Percentiles rank a stretch among this genome's conserved stretches.
Conservation (phyloP, 1,284 basidiomycete genomes). For the Stygiomarasmius scandens region DNA sequence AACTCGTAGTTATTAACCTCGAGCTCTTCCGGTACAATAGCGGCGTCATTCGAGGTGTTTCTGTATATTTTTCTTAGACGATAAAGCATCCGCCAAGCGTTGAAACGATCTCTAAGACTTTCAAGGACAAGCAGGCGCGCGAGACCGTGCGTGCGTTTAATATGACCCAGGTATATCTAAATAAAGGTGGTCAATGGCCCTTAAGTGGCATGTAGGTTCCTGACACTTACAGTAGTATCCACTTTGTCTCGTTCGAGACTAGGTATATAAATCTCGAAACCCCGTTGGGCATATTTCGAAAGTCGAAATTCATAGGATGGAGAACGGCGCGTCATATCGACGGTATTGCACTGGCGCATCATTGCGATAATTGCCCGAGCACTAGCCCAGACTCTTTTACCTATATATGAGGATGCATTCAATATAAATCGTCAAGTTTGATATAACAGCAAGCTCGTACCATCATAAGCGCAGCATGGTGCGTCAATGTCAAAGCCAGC, state of each 20-base stretch:
- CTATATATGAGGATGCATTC: conserved; percentile 20
- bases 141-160: conserved; percentile 54
- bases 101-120: conserved; percentile 45
- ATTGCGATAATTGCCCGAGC: conserved; percentile 56
- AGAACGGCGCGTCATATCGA: conserved; percentile 59
- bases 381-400: conserved; percentile 54
- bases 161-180: conserved; percentile 60
- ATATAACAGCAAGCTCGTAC: conserved; percentile 20
- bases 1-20: conserved; percentile 66
- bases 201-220: too few relatives aligned
- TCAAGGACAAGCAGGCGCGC: conserved; percentile 64
- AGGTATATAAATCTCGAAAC: conserved; percentile 59
- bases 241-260: conserved; percentile 50
- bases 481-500: conserved; percentile 66
- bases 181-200: too few relatives aligned
- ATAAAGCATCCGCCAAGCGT: conserved; percentile 45
- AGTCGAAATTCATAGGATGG: conserved; percentile 66
- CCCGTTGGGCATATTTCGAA: conserved; percentile 54
- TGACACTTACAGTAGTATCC: conserved; percentile 46
- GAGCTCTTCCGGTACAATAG: conserved; percentile 40
- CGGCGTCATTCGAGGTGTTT: conserved; percentile 55
- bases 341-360: conserved; percentile 64
- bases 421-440: too few relatives aligned
- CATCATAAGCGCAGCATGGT: conserved; percentile 59
- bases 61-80: conserved; percentile 41